Conservation (phyloP, 345 rosid genomes). For the Eucalyptus curtisii region DNA sequence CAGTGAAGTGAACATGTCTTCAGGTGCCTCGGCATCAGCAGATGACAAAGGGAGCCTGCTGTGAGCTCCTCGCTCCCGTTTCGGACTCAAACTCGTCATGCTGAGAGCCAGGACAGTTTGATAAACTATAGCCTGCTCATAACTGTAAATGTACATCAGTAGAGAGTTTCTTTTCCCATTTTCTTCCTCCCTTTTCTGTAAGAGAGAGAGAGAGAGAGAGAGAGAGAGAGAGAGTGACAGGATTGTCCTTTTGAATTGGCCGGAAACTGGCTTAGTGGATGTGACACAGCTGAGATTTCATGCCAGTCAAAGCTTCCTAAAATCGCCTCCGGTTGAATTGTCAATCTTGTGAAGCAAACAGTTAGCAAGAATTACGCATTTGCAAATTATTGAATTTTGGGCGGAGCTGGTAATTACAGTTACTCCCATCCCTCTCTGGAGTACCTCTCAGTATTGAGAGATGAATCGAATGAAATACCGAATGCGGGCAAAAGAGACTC, state of each 20-base stretch:
- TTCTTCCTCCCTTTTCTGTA: not conserved
- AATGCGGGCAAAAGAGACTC: not conserved
- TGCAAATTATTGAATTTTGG: not conserved
- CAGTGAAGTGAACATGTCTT: not conserved
- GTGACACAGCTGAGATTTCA: not conserved
- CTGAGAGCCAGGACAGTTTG: not conserved
- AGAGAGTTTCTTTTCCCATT: not conserved
- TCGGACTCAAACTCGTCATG: not conserved
- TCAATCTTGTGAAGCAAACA: not conserved
- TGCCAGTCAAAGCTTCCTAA: not conserved
- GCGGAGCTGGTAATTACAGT: not conserved
- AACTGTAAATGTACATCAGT: not conserved
- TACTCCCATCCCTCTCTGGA: not conserved
- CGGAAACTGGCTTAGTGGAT: not conserved
- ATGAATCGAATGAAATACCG: not conserved
- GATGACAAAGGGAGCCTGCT: slow-evolving; percentile 30
- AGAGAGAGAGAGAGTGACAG: not conserved
- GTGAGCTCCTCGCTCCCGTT: not conserved
- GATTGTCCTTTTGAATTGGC: not conserved
- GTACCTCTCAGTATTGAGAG: not conserved
- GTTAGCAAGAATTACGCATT: not conserved
- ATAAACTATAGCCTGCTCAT: not conserved
- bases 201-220: too few species aligned
- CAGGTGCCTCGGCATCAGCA: not conserved
- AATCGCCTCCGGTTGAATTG: not conserved